These are phyloP conservation scores for Mallotus nudiflorus DNA, from an alignment of 345 rosid species.

Conservation along the genomic window DNA sequence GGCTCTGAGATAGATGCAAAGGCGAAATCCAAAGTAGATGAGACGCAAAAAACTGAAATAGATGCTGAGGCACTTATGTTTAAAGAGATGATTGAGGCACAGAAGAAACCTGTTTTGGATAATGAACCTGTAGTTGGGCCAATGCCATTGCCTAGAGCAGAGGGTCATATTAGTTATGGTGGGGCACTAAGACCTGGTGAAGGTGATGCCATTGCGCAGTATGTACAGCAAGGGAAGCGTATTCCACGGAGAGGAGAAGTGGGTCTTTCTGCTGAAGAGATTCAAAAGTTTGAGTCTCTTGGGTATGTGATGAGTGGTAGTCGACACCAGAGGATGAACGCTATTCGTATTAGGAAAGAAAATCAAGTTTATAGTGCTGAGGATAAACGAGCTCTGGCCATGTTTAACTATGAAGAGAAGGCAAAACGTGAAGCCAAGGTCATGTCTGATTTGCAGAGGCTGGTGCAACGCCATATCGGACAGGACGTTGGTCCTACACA, in stretches of 20 bases:
- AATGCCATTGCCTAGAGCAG: constrained; percentile 84
- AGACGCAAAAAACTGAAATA: constrained; percentile 45
- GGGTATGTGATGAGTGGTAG: constrained; percentile 99
- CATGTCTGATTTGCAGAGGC: constrained; percentile 91
- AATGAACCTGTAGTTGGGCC: constrained; percentile 82
- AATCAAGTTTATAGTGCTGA: constrained; percentile 99
- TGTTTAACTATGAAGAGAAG: constrained; percentile 98
- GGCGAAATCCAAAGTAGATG: constrained; percentile 36
- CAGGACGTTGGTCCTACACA: constrained; percentile 95
- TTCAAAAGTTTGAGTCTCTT: constrained; percentile 83
- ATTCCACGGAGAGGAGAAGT: constrained; percentile 99
- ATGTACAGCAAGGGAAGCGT: constrained; percentile 99
- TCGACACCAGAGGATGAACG: constrained; percentile 98
- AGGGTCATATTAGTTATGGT: constrained; percentile 97
- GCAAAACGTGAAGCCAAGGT: constrained; percentile 96
- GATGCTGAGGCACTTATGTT: constrained; percentile 66
- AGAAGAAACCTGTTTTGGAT: constrained; percentile 71
- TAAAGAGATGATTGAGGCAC: constrained; percentile 76
- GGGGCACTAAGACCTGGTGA: constrained; percentile 99
- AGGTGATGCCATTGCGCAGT: constrained; percentile 98
- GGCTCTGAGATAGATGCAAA: constrained; percentile 44
- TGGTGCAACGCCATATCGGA: constrained; percentile 95
- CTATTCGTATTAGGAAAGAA: constrained; percentile 98
- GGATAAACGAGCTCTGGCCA: constrained; percentile 93
- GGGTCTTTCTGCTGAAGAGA: constrained; percentile 97